phyloP scores from a whole-genome alignment of 805 yeast genomes.

The Candida chilensis region DNA sequence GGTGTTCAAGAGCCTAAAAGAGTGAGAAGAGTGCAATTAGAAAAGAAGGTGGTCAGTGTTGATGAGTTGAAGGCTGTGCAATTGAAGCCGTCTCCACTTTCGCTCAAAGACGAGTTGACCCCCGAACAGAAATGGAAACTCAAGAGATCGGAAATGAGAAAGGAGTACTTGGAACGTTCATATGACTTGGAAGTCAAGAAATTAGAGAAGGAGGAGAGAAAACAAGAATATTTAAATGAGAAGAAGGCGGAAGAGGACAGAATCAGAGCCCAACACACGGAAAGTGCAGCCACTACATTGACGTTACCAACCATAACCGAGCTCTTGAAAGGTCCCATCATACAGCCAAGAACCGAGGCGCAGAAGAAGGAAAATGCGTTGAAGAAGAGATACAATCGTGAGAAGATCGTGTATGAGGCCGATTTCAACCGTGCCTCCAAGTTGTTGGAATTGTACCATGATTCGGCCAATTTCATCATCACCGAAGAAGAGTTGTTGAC shows the following conservation, averaged over 20 bases:
- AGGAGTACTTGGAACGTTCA: constrained; percentile 60
- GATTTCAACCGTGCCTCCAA: constrained; percentile 45
- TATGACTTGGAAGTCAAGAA: constrained; percentile 44
- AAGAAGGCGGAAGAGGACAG: constrained; percentile 13
- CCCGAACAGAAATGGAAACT: constrained; percentile 33
- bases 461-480: constrained; percentile 59
- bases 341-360: constrained; percentile 65
- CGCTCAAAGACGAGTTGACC: too few relatives aligned
- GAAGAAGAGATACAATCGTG: constrained; percentile 63
- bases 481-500: constrained; percentile 62
- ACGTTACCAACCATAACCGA: constrained; percentile 77
- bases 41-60: constrained; percentile 5
- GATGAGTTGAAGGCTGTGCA: too few relatives aligned
- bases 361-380: constrained; percentile 48
- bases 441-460: constrained; percentile 65
- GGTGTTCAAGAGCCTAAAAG: constrained; percentile 38
- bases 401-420: constrained; percentile 38
- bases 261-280: constrained; percentile 23
- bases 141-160: constrained; percentile 56
- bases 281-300: constrained; percentile 45
- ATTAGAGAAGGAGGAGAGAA: constrained; percentile 25
- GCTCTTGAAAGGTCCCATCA: constrained; percentile 56
- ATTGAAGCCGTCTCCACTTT: too few relatives aligned
- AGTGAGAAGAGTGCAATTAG: constrained; percentile 21
- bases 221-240: constrained; percentile 13